Percentiles rank a stretch among this genome's conserved stretches.
Conservation (phyloP, 2,329 filamentous ascomycete species). For the Chaetomium sp. region DNA sequence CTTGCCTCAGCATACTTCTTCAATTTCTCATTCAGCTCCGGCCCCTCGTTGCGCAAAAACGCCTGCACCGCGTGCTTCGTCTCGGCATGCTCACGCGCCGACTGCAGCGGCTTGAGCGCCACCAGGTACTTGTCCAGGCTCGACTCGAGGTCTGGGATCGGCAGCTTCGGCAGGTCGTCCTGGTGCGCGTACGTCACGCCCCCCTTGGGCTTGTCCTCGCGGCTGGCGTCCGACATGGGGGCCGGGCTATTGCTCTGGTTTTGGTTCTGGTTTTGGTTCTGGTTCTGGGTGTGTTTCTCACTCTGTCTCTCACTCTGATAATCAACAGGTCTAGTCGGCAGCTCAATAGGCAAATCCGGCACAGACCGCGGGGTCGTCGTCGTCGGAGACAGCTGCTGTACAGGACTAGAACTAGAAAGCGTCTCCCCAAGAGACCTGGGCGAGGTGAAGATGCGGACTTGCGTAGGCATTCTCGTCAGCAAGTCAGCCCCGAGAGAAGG, state of each 20-base stretch:
- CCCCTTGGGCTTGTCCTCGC: conserved; percentile 48
- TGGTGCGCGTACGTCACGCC: conserved; percentile 86
- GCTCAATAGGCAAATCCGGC: conserved; percentile 25
- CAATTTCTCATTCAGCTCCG: conserved; percentile 77
- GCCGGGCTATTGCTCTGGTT: conserved; percentile 11
- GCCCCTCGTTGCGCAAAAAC: conserved; percentile 75
- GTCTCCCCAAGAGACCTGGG: conserved; percentile 69
- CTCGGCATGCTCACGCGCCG: conserved; percentile 72
- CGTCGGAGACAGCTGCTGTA: conserved; percentile 29
- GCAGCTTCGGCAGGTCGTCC: conserved; percentile 82
- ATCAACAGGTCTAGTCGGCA: too few relatives aligned
- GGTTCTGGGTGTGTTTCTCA: too few relatives aligned
- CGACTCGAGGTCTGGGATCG: conserved; percentile 78
- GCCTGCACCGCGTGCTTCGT: conserved; percentile 74
- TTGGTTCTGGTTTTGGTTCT: too few relatives aligned
- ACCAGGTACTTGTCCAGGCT: conserved; percentile 75
- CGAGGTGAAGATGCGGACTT: conserved; percentile 61
- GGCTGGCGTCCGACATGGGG: conserved; percentile 42
- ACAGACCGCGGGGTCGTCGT: conserved; percentile 37
- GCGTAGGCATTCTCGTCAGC: conserved; percentile 53
- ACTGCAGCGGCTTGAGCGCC: conserved; percentile 75
- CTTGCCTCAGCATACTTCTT: conserved; percentile 86
- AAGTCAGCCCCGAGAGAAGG: conserved; percentile 23
- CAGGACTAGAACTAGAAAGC: conserved; percentile 41
- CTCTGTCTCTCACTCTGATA: too few relatives aligned